Evolutionary conservation across 1,284 basidiomycete species (phyloP), one percentile per base, ranked within the genome.

Genomic region (Schizophyllum commune): DNA sequence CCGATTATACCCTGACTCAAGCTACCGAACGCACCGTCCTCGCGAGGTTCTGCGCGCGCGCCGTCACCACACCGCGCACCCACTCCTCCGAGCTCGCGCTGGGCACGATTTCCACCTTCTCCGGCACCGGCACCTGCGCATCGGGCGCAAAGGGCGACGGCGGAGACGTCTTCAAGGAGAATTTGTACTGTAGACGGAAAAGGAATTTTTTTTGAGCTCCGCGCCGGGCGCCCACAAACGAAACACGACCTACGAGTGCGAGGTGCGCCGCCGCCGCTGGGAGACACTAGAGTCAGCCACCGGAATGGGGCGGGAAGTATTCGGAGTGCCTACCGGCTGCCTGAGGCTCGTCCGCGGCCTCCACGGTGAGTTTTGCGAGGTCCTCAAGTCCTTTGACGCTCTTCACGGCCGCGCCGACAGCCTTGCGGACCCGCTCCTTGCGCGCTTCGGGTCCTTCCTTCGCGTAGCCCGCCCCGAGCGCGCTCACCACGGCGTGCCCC

Each of bases 41-140:
- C 13, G 92, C 91, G 67, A 92, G 76, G 72, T 96, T 96, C 75
- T 96, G 93, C 2, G 91, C 86, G 62, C 86, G 76, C 1, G 86
- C 91, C 68, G 91, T 94, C 52, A 88, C 66, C 1, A 83, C 79
- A 34, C 91, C 91, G 7, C 80, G 79, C 34, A 88, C 79, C 91
- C 91, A 94, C 61, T 84, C 84, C 58, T 75, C 72, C 1, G 83
- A 82, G 0, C 64, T 60, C 5, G 75, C 62, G 5, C 79, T 59
- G 4, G 88, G 80, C 5, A 73, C 68, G 56, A 89, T 73, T 0
- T 69, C 70, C 15, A 86, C 66, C 63, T 82, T 79, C 52, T 80
- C 78, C 0, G 83, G 78, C 15, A 78, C 70, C 5, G 77, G 71
- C 55, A 79, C 77, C 60, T 73, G 75, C 58, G 77, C 71, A 56